phyloP scores from a whole-genome alignment of 352 stramenopile species.

The Globisporangium sylvaticum region DNA sequence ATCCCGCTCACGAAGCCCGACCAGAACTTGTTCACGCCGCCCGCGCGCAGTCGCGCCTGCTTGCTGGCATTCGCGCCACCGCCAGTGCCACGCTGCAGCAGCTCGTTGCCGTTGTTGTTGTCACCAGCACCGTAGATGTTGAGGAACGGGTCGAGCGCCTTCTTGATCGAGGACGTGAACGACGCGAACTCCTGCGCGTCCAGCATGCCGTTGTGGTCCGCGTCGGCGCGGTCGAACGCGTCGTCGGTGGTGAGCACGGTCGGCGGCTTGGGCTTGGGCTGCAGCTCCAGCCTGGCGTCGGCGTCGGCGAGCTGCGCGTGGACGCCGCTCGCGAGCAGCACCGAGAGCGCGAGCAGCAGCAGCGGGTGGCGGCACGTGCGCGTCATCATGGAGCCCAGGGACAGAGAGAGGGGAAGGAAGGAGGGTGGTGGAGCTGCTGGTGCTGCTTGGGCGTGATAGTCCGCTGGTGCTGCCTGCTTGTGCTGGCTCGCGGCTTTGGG shows the following conservation, averaged over 20 bases:
- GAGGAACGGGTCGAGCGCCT: constrained; percentile 51
- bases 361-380: constrained; percentile 17
- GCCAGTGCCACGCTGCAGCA: constrained; percentile 8
- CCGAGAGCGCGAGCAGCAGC: constrained; percentile 18
- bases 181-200: constrained; percentile 60
- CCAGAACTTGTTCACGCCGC: constrained; percentile 75
- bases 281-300: constrained; percentile 16
- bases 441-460: neutral
- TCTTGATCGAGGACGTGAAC: constrained; percentile 53
- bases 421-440: neutral
- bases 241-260: constrained; percentile 23
- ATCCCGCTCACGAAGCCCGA: constrained; percentile 87
- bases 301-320: constrained; percentile 6
- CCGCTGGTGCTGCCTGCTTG: neutral
- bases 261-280: constrained; percentile 18
- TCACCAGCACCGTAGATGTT: constrained; percentile 18
- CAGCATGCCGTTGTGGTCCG: constrained; percentile 66
- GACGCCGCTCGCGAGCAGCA: constrained; percentile 17
- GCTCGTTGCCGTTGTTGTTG: constrained; percentile 14
- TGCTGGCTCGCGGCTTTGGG: neutral
- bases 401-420: neutral
- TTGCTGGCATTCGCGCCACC: neutral
- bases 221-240: constrained; percentile 63
- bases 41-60: constrained; percentile 29
- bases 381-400: constrained; percentile 2